Percentiles rank a stretch among this genome's conserved stretches.
These are phyloP conservation scores for Geotrichum australiense DNA, from an alignment of 1,139 yeast genomes.

Conservation along the genomic window DNA sequence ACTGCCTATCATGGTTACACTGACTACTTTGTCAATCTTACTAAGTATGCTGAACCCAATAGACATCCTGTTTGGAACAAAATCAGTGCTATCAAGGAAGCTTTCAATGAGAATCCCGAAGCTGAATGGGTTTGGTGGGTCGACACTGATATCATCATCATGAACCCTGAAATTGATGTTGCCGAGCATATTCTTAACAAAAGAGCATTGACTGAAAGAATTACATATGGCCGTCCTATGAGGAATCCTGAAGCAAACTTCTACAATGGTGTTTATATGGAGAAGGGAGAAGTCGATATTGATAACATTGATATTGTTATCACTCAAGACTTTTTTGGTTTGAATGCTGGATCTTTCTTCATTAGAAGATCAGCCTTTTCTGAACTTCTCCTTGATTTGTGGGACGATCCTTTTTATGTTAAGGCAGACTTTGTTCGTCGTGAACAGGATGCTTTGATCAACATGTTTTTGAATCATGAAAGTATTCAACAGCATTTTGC, in stretches of 20 bases:
- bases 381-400: slow-evolving; percentile 22
- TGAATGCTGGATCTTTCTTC: slow-evolving; percentile 37
- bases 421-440: slow-evolving; percentile 17
- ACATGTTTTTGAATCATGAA: slow-evolving; percentile 23
- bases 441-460: slow-evolving; percentile 23
- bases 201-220: slow-evolving; percentile 24
- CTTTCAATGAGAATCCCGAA: slow-evolving; percentile 27
- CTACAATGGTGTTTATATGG: slow-evolving; percentile 20
- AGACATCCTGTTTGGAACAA: slow-evolving; percentile 29
- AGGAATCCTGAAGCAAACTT: slow-evolving; percentile 20
- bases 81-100: slow-evolving; percentile 29
- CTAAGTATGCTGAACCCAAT: slow-evolving; percentile 20
- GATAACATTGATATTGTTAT: slow-evolving; percentile 26
- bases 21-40: slow-evolving; percentile 28
- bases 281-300: slow-evolving; percentile 21
- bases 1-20: slow-evolving; percentile 30
- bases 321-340: slow-evolving; percentile 30
- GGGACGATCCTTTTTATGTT: slow-evolving; percentile 24
- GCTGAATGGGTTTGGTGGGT: slow-evolving; percentile 36
- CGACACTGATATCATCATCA: slow-evolving; percentile 31
- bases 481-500: slow-evolving; percentile 30
- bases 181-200: slow-evolving; percentile 31
- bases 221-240: slow-evolving; percentile 23
- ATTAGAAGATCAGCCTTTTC: slow-evolving; percentile 28
- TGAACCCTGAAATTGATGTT: slow-evolving; percentile 29